phyloP scores from a whole-genome alignment of 2,329 filamentous ascomycete species.

The Fusarium aywerte region DNA sequence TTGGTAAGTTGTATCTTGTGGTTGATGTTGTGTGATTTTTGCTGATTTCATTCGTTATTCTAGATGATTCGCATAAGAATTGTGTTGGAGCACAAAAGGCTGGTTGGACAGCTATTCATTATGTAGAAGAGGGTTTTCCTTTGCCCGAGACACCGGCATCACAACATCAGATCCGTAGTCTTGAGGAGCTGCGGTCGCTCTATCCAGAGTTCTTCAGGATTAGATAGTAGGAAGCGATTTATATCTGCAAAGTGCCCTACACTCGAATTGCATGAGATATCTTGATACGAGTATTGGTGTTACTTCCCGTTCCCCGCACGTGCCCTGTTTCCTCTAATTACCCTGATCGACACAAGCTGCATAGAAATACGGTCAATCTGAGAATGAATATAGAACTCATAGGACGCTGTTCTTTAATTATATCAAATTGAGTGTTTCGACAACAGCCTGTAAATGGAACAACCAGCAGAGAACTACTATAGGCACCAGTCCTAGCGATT shows the following conservation, averaged over 20 bases:
- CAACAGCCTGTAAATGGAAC: too few relatives aligned
- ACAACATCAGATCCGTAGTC: constrained; percentile 76
- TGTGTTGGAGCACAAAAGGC: constrained; percentile 79
- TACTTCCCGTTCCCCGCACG: too few relatives aligned
- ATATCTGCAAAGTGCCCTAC: background rate
- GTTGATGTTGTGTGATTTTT: accelerated
- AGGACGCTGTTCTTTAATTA: too few relatives aligned
- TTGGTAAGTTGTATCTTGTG: constrained; percentile 68
- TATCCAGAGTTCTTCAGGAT: constrained; percentile 87
- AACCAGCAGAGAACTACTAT: too few relatives aligned
- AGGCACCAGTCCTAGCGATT: background rate
- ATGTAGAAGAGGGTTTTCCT: constrained; percentile 79
- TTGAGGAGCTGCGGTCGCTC: constrained; percentile 78
- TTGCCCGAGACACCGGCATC: constrained; percentile 72
- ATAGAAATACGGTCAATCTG: too few relatives aligned
- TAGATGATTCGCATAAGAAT: constrained; percentile 89
- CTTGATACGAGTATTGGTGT: too few relatives aligned
- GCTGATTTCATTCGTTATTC: background rate
- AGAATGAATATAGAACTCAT: too few relatives aligned
- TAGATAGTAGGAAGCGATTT: background rate
- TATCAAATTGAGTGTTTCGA: too few relatives aligned
- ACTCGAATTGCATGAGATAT: too few relatives aligned
- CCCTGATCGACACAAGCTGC: too few relatives aligned
- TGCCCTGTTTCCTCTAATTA: too few relatives aligned
- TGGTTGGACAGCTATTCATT: constrained; percentile 87